phyloP scores from a whole-genome alignment of 1,284 basidiomycete species.

The Cryptococcus neoformans region DNA sequence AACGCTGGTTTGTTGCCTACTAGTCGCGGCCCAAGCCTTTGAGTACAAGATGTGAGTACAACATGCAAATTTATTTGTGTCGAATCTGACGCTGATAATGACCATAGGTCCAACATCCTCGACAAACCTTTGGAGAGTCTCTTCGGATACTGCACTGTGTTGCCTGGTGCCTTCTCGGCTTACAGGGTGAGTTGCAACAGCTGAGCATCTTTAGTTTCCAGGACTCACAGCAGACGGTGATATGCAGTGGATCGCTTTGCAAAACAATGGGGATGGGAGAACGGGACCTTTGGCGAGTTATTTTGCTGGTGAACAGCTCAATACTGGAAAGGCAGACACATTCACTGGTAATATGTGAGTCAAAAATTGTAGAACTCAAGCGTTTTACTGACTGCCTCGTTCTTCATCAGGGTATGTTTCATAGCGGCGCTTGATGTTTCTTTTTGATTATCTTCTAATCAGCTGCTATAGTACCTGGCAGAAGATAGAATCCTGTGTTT shows the following conservation, averaged over 20 bases:
- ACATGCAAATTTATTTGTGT: not conserved
- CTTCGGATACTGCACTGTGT: slow-evolving; percentile 80
- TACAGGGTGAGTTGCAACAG: slow-evolving; percentile 53
- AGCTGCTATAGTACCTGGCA: slow-evolving; percentile 28
- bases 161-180: slow-evolving; percentile 90
- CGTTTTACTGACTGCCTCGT: too few species aligned
- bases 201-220: slow-evolving; percentile 28
- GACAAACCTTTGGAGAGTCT: slow-evolving; percentile 93
- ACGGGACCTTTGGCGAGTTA: slow-evolving; percentile 89
- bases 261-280: slow-evolving; percentile 75
- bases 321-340: slow-evolving; percentile 88
- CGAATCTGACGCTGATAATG: not conserved
- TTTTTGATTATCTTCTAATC: not conserved
- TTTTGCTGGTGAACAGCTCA: slow-evolving; percentile 92
- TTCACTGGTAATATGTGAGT: slow-evolving; percentile 70
- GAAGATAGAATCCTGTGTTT: slow-evolving; percentile 91
- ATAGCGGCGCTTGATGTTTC: too few species aligned
- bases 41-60: slow-evolving; percentile 65
- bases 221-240: not conserved
- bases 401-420: too few species aligned
- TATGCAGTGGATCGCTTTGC: slow-evolving; percentile 50
- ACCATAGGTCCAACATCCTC: slow-evolving; percentile 66
- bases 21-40: slow-evolving; percentile 90
- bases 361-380: not conserved
- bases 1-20: not conserved